Percentiles rank a stretch among this genome's conserved stretches.
Conservation (phyloP, 208 protist genomes). For the Kentomonas sorsogonicus region DNA sequence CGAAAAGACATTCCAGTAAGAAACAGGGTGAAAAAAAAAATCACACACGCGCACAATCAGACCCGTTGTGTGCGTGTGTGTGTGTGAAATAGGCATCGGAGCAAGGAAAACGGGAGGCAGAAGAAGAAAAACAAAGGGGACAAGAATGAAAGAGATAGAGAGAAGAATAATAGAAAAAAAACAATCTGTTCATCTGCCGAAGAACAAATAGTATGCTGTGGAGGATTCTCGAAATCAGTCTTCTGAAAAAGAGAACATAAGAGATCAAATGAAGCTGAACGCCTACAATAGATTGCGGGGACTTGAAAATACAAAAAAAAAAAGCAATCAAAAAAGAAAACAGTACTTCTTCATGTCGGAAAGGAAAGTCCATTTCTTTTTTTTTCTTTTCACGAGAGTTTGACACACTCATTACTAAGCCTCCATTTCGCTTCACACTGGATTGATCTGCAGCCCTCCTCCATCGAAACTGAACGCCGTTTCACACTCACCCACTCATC, state of each 20-base stretch:
- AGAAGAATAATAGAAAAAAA: constrained; percentile 4
- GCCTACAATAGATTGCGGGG: background rate
- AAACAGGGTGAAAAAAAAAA: background rate
- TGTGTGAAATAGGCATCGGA: constrained; percentile 1
- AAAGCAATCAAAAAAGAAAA: constrained; percentile 13
- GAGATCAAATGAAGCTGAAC: constrained; percentile 5
- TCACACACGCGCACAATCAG: background rate
- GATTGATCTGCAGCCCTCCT: no score
- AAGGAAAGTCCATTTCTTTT: background rate
- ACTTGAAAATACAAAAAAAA: constrained; percentile 12
- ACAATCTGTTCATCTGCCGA: no score
- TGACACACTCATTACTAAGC: background rate
- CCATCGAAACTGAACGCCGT: no score
- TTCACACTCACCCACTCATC: background rate
- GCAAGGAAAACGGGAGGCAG: background rate
- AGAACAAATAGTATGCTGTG: no score
- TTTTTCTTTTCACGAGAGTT: constrained; percentile 6
- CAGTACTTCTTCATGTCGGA: no score
- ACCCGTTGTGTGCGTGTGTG: constrained; percentile 1
- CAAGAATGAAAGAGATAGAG: constrained; percentile 4
- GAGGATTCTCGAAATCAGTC: no score
- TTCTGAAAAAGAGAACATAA: constrained; percentile 10
- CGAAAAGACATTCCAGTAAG: background rate
- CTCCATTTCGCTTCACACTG: no score
- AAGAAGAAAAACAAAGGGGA: constrained; percentile 9